Conservation (phyloP, 352 stramenopile species). For the Nothophytophthora sp. region DNA sequence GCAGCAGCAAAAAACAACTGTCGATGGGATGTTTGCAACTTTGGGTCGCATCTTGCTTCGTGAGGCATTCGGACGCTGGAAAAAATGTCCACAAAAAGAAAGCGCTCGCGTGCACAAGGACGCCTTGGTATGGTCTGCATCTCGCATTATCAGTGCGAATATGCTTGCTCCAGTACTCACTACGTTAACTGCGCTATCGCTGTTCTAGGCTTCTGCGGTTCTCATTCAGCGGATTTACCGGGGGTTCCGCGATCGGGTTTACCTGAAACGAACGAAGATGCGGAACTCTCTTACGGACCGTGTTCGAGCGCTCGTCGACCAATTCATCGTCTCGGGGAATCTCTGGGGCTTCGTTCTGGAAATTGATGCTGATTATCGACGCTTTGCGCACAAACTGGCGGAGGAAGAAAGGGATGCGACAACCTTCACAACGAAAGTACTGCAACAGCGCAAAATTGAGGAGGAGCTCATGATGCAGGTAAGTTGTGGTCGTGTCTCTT, state of each 20-base stretch:
- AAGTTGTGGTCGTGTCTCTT: too few species aligned
- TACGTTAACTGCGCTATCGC: neutral
- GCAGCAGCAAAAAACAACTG: conserved; percentile 4
- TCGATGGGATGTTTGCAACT: conserved; percentile 7
- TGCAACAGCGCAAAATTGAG: conserved; percentile 44
- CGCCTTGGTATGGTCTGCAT: conserved; percentile 16
- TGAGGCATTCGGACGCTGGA: conserved; percentile 34
- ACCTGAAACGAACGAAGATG: conserved; percentile 42
- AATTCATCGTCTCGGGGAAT: conserved; percentile 51
- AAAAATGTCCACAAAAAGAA: conserved; percentile 15
- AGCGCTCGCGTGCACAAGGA: conserved; percentile 23
- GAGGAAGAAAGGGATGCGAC: conserved; percentile 44
- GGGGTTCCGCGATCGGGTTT: conserved; percentile 46
- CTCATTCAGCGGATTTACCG: conserved; percentile 56
- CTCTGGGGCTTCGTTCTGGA: conserved; percentile 65
- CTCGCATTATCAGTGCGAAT: too few species aligned
- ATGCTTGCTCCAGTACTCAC: too few species aligned
- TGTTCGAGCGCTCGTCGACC: conserved; percentile 43
- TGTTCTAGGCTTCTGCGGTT: conserved; percentile 21
- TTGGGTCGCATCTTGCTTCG: conserved; percentile 17
- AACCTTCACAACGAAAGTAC: conserved; percentile 53
- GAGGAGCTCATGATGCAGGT: conserved; percentile 69
- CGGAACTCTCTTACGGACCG: conserved; percentile 36
- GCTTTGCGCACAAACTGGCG: conserved; percentile 41
- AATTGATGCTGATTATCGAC: conserved; percentile 59